Conservation (phyloP, 257 asterid genomes). For the Perilla frutescens region DNA sequence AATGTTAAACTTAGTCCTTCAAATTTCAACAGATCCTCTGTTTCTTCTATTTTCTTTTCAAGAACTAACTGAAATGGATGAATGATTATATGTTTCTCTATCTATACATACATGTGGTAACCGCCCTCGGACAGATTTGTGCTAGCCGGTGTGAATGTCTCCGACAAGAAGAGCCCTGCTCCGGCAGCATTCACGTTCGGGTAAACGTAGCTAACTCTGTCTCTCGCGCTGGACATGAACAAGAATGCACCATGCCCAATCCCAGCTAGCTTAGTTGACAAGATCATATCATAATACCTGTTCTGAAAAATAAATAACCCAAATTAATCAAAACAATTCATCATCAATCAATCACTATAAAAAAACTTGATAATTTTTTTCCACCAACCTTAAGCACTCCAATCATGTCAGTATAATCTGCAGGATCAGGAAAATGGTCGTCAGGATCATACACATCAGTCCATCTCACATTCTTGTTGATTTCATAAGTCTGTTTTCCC, state of each 20-base stretch:
- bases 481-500: conserved; percentile 79
- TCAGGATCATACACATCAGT: conserved; percentile 66
- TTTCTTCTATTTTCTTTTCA: background rate
- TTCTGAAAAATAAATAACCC: conserved; percentile 52
- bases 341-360: background rate
- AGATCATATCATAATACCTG: conserved; percentile 79
- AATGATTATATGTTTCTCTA: too few species aligned
- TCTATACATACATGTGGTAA: conserved; percentile 61
- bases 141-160: conserved; percentile 67
- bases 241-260: conserved; percentile 83
- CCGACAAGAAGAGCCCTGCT: conserved; percentile 72
- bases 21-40: background rate
- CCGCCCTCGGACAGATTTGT: conserved; percentile 76
- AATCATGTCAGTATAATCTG: conserved; percentile 70
- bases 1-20: background rate
- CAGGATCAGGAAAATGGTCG: conserved; percentile 76
- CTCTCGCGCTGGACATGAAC: conserved; percentile 83
- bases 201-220: conserved; percentile 75
- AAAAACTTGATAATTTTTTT: too few species aligned
- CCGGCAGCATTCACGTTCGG: conserved; percentile 90
- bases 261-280: conserved; percentile 86
- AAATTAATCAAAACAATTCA: background rate
- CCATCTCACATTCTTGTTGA: conserved; percentile 91
- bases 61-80: background rate
- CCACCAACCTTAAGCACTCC: conserved; percentile 70